Conservation (phyloP, 2,329 filamentous ascomycete genomes). For the Bimuria novae-zelandiae region DNA sequence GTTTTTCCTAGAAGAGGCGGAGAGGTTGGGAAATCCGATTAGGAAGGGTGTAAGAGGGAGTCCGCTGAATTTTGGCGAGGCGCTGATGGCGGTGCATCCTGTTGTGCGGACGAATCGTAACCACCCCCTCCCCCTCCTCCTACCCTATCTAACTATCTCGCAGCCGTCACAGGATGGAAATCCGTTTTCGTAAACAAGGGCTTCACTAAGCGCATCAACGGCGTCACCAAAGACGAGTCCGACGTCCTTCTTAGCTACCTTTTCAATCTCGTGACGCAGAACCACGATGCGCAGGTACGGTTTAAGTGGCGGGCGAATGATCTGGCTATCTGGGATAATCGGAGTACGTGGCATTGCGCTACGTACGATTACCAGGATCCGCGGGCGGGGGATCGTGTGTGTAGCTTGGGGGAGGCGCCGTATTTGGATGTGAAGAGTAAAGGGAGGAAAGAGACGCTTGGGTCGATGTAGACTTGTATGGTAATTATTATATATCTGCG, state of each 20-base stretch:
- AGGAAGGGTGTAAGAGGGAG: conserved; percentile 47
- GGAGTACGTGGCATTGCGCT: conserved; percentile 62
- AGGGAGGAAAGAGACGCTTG: conserved; percentile 51
- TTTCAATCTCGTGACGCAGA: conserved; percentile 53
- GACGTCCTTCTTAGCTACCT: conserved; percentile 49
- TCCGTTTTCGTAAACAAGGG: conserved; percentile 42
- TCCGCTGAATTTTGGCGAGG: conserved; percentile 59
- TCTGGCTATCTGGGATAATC: conserved; percentile 69
- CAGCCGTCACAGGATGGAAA: conserved; percentile 66
- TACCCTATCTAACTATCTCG: not conserved
- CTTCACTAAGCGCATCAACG: conserved; percentile 50
- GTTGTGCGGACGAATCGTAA: conserved; percentile 64
- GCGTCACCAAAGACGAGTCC: conserved; percentile 51
- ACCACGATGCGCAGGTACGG: conserved; percentile 58
- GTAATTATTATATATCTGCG: too few species aligned
- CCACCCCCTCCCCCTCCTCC: not conserved
- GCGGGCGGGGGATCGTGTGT: conserved; percentile 57
- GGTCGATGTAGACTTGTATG: conserved; percentile 4
- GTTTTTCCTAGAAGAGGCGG: conserved; percentile 36
- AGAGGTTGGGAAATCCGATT: conserved; percentile 32
- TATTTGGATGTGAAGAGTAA: conserved; percentile 59
- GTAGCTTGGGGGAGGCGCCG: conserved; percentile 61
- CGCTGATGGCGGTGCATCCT: conserved; percentile 59
- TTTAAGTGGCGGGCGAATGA: conserved; percentile 50
- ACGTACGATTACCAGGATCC: conserved; percentile 65